Evolutionary conservation across 805 yeast species (phyloP), one percentile per base, ranked within the genome.

Genomic region (Ogataea pilisensis): DNA sequence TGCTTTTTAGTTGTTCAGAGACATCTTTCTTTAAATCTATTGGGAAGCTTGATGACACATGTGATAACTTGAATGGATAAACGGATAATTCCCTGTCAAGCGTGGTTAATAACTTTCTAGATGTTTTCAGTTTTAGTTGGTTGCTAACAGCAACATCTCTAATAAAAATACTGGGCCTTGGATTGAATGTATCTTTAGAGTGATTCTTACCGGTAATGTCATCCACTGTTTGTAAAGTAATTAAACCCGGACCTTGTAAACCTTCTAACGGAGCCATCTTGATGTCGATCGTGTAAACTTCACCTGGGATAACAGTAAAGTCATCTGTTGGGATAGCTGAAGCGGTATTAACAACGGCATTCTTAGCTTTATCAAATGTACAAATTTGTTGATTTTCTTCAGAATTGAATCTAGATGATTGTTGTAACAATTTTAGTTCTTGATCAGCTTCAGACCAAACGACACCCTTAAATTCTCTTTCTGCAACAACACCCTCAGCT

Each of bases 381-480:
- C 71, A 61, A 38, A 76, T 51, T 42, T 75, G 74, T 31, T 43
- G 44, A 7, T 32, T 37, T 43, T 66, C 63, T 16, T 59, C 58
- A 9, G 38, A 39, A 39, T 47, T 39, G 24, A 62, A 55, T 37
- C 64, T 53, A 8, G 60, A 54, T 11, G 74, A 66, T 54, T 65
- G 70, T 44, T 60, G 61, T 42, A 82, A 66, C 43, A 85, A 68
- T 19, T 60, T 57, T 29, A 70, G 69, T 66, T 85, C 95, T 65
- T 85, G 93, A 62, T 85, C 85, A 29, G 81, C 72, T 66, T 85
- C 95, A 39, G 83, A 75, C 95, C 95, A 85, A 21, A 76, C 84
- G 40, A 90, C 95, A 58, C 96, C 96, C 65, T 91, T 90, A 66
- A 85, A 86, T 50, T 87, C 96, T 58, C 81, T 76, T 68, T 91